Conservation (phyloP, 805 yeast species). For the Ogataea philodendri region DNA sequence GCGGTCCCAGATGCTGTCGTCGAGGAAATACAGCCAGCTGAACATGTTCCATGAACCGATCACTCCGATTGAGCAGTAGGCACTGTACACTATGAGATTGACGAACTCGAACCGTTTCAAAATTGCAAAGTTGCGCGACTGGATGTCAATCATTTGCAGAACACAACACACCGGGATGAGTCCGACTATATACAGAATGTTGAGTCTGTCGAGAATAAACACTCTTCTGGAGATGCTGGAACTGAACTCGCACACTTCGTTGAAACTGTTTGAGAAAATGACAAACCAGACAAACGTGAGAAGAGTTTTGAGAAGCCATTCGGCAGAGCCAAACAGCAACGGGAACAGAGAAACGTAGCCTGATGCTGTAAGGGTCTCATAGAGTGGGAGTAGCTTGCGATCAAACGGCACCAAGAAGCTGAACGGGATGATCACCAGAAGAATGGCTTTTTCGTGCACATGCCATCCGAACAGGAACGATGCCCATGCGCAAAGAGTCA, state of each 20-base stretch:
- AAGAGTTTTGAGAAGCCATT: conserved; percentile 70
- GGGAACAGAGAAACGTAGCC: conserved; percentile 92
- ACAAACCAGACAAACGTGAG: conserved; percentile 86
- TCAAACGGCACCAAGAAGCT: conserved; percentile 72
- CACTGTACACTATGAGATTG: conserved; percentile 77
- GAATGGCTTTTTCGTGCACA: conserved; percentile 96
- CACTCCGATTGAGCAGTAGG: conserved; percentile 84
- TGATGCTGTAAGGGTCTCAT: conserved; percentile 66
- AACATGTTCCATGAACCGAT: conserved; percentile 84
- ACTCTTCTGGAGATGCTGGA: conserved; percentile 42
- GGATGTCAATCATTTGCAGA: conserved; percentile 46
- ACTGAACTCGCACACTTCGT: conserved; percentile 56
- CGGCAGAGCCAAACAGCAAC: conserved; percentile 73
- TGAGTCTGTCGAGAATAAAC: conserved; percentile 69
- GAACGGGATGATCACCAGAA: conserved; percentile 84
- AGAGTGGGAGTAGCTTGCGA: conserved; percentile 67
- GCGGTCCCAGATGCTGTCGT: conserved; percentile 63
- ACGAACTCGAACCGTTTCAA: conserved; percentile 67
- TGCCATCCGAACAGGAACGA: conserved; percentile 98
- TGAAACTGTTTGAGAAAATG: conserved; percentile 67
- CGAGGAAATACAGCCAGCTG: conserved; percentile 84
- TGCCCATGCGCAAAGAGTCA: conserved; percentile 87
- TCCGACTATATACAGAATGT: conserved; percentile 63
- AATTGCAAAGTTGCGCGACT: conserved; percentile 51
- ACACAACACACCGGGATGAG: conserved; percentile 60